Percentiles rank a stretch among this genome's conserved stretches.
Evolutionary conservation across 208 protist genomes (phyloP).

Genomic region (Trypanosoma conorhini): DNA sequence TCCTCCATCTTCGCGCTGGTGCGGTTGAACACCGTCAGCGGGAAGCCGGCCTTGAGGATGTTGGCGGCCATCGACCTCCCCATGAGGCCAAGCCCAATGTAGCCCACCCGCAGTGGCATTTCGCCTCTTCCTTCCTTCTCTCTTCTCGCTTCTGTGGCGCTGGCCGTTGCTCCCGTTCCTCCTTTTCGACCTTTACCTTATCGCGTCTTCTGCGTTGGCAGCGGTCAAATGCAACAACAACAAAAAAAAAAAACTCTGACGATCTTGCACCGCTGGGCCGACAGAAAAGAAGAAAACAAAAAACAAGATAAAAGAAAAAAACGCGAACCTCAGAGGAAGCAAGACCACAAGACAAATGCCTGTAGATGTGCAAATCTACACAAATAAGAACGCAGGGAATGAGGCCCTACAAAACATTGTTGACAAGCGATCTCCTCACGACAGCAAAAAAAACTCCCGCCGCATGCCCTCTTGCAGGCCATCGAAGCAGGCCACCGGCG

Average conservation of each 20-base stretch:
- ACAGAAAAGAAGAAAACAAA: slow-evolving; percentile 4
- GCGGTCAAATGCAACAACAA: not conserved
- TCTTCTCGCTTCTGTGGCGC: not conserved
- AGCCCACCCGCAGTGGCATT: slow-evolving; percentile 78
- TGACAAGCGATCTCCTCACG: slow-evolving; percentile 12
- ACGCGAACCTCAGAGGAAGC: too few relatives aligned
- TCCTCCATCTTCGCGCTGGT: slow-evolving; percentile 78
- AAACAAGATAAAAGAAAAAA: slow-evolving; percentile 12
- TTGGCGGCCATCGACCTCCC: slow-evolving; percentile 91
- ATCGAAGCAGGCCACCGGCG: slow-evolving; percentile 56
- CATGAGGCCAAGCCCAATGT: slow-evolving; percentile 95
- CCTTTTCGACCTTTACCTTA: not conserved
- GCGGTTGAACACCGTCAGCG: slow-evolving; percentile 87
- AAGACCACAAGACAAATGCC: slow-evolving; percentile 12
- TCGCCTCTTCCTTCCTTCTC: not conserved
- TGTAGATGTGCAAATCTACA: slow-evolving; percentile 2
- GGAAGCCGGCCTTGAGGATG: slow-evolving; percentile 89
- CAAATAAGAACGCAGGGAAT: not conserved
- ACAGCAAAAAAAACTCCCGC: slow-evolving; percentile 49
- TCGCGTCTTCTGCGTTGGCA: not conserved
- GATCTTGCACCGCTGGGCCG: not conserved
- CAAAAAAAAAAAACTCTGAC: slow-evolving; percentile 1
- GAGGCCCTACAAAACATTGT: not conserved
- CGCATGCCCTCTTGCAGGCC: slow-evolving; percentile 31
- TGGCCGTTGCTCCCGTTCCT: not conserved